phyloP scores from a whole-genome alignment of 2,329 filamentous ascomycete species.

The Fusarium tjaetaba region DNA sequence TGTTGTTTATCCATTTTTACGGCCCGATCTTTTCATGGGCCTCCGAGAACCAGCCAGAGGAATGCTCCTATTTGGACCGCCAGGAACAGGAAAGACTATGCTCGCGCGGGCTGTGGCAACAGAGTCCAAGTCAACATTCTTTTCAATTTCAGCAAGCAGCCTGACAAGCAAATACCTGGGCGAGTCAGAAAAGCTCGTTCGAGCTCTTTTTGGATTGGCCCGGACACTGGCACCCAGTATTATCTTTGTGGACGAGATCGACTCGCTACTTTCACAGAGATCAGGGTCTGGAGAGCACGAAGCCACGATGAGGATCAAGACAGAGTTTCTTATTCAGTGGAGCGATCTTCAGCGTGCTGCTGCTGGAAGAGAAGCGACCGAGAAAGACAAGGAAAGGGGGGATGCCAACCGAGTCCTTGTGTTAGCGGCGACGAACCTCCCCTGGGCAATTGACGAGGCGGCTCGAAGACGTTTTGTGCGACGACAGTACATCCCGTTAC shows the following conservation, averaged over 20 bases:
- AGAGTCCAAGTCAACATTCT: conserved; percentile 94
- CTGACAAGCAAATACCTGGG: conserved; percentile 96
- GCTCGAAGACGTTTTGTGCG: conserved; percentile 90
- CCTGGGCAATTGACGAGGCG: conserved; percentile 98
- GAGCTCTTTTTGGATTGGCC: conserved; percentile 89
- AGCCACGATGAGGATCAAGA: conserved; percentile 93
- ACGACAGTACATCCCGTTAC: conserved; percentile 94
- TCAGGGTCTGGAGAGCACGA: conserved; percentile 90
- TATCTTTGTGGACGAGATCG: conserved; percentile 98
- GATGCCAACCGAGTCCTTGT: conserved; percentile 92
- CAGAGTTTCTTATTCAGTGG: conserved; percentile 98
- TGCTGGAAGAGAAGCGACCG: conserved; percentile 78
- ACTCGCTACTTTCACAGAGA: conserved; percentile 87
- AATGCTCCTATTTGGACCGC: conserved; percentile 95
- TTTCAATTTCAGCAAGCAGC: conserved; percentile 94
- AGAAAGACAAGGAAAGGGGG: conserved; percentile 74
- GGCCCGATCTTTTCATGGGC: conserved; percentile 95
- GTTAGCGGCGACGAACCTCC: conserved; percentile 92
- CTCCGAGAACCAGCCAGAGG: conserved; percentile 92
- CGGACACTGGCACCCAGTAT: conserved; percentile 91
- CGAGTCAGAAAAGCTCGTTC: conserved; percentile 95
- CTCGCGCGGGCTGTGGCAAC: conserved; percentile 90
- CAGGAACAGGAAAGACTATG: conserved; percentile 99
- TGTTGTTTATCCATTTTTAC: conserved; percentile 95
- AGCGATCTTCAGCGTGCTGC: conserved; percentile 92